phyloP scores from a whole-genome alignment of 331 rosid genomes.

The Rhamnella rubrinervis region DNA sequence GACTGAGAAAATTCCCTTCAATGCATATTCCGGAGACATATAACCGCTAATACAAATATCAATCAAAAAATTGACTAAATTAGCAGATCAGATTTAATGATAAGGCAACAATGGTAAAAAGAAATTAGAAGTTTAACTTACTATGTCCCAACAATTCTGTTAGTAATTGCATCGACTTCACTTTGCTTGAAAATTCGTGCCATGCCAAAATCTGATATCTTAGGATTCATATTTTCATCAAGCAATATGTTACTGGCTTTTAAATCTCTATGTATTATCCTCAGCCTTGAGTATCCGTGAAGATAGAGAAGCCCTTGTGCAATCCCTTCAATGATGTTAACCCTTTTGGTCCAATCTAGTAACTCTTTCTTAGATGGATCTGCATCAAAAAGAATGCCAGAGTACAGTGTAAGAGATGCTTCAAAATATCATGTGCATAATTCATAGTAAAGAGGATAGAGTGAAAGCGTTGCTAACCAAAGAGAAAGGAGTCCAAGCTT shows the following conservation, averaged over 20 bases:
- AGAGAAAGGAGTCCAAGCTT: no score
- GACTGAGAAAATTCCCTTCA: not conserved
- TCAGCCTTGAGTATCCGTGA: conserved; percentile 1
- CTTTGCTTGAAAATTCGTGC: conserved; percentile 1
- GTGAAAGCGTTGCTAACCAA: no score
- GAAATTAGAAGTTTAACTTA: not conserved
- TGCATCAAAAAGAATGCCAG: not conserved
- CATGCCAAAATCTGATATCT: conserved; percentile 6
- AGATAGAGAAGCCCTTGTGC: conserved; percentile 5
- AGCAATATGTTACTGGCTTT: conserved; percentile 15
- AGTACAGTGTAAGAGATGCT: not conserved
- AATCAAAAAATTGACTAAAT: not conserved
- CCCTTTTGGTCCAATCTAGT: not conserved
- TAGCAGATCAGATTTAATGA: not conserved
- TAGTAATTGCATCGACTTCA: not conserved
- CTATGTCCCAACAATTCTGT: not conserved
- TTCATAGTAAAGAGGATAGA: no score
- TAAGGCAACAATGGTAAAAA: not conserved
- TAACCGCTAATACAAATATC: not conserved
- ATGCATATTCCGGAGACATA: conserved; percentile 4
- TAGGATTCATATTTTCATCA: conserved; percentile 7
- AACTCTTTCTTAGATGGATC: not conserved
- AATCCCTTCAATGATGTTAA: conserved; percentile 6
- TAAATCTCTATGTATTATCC: conserved; percentile 1
- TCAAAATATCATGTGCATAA: not conserved